Base-by-base conservation (phyloP, 306 rosid species). In the Castanea sativa region DNA sequence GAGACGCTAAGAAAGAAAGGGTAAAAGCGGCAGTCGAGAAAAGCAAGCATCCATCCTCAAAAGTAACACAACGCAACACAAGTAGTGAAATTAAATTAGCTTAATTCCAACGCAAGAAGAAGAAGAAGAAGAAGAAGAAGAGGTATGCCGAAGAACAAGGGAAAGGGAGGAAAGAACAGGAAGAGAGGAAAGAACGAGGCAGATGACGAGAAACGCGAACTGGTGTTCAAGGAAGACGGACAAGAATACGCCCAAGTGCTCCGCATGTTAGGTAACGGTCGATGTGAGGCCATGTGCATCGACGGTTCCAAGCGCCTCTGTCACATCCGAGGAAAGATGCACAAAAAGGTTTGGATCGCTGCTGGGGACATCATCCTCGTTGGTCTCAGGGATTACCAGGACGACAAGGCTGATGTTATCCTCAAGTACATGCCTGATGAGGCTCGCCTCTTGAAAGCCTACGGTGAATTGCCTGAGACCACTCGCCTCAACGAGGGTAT, bases 131-230 rank as follows among this genome's bases (percentile, higher is more conserved):
- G 53, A 12, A 49, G 15, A 45, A 45, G 52, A 45, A 45, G 1
- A 49, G 16, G 53, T 8, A 49, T 89, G 90, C 87, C 92, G 81
- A 86, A 86, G 82, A 89, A 89, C 63, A 86, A 89, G 85, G 90
- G 89, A 25, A 80, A 89, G 78, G 87, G 89, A 84, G 87, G 89
- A 0, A 89, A 89, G 88, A 89, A 89, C 76, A 32, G 86, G 4
- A 86, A 82, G 88, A 81, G 90, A 19, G 90, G 90, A 13, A 89
- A 84, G 87, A 89, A 86, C 82, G 89, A 86, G 25, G 92, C 90
- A 0, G 90, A 82, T n/a, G 92, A 82, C 51, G 84, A 80, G 68
- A 89, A 82, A 72, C 61, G 90, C 13, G 92, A 86, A 63, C 81
- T 86, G 0, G 81, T 80, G 0, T 89, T 86, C 83, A 90, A 87